Evolutionary conservation across 352 stramenopile species (phyloP).

Genomic region (Chrysophaeum taylorii): DNA sequence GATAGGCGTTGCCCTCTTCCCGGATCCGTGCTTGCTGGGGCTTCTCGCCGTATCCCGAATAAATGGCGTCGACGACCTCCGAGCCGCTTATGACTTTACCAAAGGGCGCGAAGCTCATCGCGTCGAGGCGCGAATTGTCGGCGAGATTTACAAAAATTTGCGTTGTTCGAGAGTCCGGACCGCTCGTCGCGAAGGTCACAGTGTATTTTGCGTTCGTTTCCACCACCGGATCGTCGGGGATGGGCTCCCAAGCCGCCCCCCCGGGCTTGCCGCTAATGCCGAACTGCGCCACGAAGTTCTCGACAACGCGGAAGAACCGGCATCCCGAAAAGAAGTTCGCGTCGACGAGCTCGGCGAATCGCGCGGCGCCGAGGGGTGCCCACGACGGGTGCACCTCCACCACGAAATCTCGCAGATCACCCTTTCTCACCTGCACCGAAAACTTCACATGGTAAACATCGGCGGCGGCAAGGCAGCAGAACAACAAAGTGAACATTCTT

Average conservation of each 20-base stretch:
- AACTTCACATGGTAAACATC: no score
- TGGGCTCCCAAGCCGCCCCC: constrained; percentile 24
- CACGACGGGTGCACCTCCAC: constrained; percentile 38
- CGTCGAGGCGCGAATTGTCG: constrained; percentile 40
- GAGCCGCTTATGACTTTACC: no score
- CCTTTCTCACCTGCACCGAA: no score
- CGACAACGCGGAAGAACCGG: constrained; percentile 47
- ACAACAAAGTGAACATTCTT: no score
- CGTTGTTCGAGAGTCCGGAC: constrained; percentile 58
- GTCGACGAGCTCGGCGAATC: constrained; percentile 43
- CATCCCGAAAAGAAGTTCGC: constrained; percentile 38
- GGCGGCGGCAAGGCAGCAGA: no score
- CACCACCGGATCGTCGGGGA: constrained; percentile 39
- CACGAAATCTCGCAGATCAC: no score
- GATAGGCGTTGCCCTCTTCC: no score
- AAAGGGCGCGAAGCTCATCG: constrained; percentile 37
- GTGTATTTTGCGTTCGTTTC: constrained; percentile 36
- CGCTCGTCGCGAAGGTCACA: constrained; percentile 59
- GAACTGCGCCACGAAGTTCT: constrained; percentile 43
- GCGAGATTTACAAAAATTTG: constrained; percentile 71
- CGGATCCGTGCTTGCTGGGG: no score
- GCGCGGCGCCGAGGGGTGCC: constrained; percentile 41
- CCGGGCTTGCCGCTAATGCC: constrained; percentile 36
- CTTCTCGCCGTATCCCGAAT: no score
- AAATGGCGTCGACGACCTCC: no score